Evolutionary conservation across 257 asterid genomes (phyloP).

Genomic region (Fraxinus excelsior): DNA sequence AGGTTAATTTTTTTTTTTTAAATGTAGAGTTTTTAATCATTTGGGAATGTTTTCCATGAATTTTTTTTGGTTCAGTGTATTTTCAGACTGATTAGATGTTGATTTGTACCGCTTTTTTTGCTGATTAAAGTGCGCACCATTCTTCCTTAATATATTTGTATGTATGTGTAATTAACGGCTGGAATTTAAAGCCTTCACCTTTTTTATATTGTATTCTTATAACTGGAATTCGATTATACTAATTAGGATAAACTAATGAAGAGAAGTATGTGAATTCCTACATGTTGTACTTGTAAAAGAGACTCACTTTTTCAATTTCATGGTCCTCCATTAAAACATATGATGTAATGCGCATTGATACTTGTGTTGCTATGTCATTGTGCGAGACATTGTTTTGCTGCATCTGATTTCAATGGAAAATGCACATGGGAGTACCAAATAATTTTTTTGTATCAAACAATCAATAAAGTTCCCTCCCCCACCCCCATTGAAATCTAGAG

Average conservation of each 20-base stretch:
- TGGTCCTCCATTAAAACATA: neutral
- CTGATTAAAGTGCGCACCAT: neutral
- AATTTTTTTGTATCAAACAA: neutral
- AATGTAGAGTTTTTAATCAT: neutral
- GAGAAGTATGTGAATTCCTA: neutral
- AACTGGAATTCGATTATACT: neutral
- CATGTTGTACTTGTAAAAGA: neutral
- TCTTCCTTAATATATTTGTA: neutral
- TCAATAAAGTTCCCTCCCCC: too few species aligned
- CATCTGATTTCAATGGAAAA: neutral
- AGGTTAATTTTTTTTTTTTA: constrained; percentile 9
- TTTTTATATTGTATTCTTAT: too few species aligned
- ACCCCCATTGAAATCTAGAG: too few species aligned
- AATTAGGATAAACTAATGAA: neutral
- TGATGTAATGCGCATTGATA: neutral
- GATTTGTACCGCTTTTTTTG: too few species aligned
- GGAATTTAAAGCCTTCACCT: neutral
- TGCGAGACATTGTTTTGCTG: neutral
- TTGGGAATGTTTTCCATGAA: constrained; percentile 21
- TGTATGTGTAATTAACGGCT: neutral
- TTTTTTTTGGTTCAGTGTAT: neutral
- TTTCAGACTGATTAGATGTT: neutral
- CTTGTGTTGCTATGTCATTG: neutral
- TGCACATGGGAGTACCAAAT: neutral
- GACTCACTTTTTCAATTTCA: neutral